Percentiles rank a stretch among this genome's conserved stretches.
phyloP scores from a whole-genome alignment of 1,139 yeast species.

The Pichia sp. region DNA sequence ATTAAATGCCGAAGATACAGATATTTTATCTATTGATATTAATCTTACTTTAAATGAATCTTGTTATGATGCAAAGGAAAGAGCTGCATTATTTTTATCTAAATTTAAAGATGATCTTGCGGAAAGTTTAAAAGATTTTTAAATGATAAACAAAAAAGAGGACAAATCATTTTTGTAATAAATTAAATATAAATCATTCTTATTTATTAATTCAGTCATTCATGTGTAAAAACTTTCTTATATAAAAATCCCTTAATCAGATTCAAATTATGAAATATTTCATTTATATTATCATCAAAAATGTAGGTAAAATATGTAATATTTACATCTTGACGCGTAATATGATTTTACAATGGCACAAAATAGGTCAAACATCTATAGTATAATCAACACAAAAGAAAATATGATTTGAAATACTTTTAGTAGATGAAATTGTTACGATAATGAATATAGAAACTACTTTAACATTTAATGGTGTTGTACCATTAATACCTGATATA shows the following conservation, averaged over 20 bases:
- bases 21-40: conserved; percentile 31
- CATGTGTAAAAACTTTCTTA: too few relatives aligned
- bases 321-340: not conserved
- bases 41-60: conserved; percentile 43
- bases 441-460: not conserved
- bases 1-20: conserved; percentile 18
- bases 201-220: too few relatives aligned
- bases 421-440: too few relatives aligned
- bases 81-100: conserved; percentile 33
- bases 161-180: too few relatives aligned
- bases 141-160: too few relatives aligned
- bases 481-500: conserved; percentile 12
- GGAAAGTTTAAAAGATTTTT: conserved; percentile 6
- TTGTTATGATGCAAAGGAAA: conserved; percentile 37
- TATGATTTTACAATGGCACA: not conserved
- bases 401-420: too few relatives aligned
- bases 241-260: too few relatives aligned
- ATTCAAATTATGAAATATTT: too few relatives aligned
- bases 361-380: too few relatives aligned
- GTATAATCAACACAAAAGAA: too few relatives aligned
- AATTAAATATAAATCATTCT: too few relatives aligned
- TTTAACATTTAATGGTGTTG: conserved; percentile 15
- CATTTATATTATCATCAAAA: not conserved
- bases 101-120: conserved; percentile 21
- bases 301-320: not conserved